phyloP scores from a whole-genome alignment of 2,329 filamentous ascomycete genomes.

The Capronia coronata region DNA sequence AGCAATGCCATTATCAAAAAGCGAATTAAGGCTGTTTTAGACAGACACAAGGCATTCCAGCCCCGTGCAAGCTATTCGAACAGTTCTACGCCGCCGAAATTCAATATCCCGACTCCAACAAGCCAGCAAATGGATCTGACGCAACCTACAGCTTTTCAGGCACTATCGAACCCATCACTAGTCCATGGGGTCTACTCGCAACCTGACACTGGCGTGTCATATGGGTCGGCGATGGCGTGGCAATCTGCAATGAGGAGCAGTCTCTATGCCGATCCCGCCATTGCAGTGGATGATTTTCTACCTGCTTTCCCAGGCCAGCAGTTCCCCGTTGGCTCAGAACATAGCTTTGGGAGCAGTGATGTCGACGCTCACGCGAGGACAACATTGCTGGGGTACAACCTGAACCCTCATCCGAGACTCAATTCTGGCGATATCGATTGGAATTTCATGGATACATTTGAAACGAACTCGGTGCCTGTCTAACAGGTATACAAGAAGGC shows the following conservation, averaged over 20 bases:
- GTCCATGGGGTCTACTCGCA: slow-evolving; percentile 16
- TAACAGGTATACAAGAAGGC: slow-evolving; percentile 5
- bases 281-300: slow-evolving; percentile 24
- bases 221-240: slow-evolving; percentile 17
- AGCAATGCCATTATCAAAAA: slow-evolving; percentile 29
- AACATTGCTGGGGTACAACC: slow-evolving; percentile 26
- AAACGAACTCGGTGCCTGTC: slow-evolving; percentile 14
- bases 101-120: slow-evolving; percentile 19
- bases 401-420: slow-evolving; percentile 28
- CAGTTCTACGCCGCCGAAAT: slow-evolving; percentile 18
- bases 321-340: slow-evolving; percentile 27
- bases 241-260: slow-evolving; percentile 15
- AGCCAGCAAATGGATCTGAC: slow-evolving; percentile 21
- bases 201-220: slow-evolving; percentile 13
- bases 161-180: slow-evolving; percentile 20
- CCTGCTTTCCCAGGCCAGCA: slow-evolving; percentile 30
- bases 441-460: slow-evolving; percentile 23
- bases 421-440: slow-evolving; percentile 24
- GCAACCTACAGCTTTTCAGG: slow-evolving; percentile 24
- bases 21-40: slow-evolving; percentile 27
- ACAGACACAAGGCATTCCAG: slow-evolving; percentile 19
- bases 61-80: slow-evolving; percentile 14
- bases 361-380: slow-evolving; percentile 27
- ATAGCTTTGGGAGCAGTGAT: slow-evolving; percentile 24
- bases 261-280: slow-evolving; percentile 14